phyloP scores from a whole-genome alignment of 2,329 filamentous ascomycete genomes.

The Alternaria viburni region DNA sequence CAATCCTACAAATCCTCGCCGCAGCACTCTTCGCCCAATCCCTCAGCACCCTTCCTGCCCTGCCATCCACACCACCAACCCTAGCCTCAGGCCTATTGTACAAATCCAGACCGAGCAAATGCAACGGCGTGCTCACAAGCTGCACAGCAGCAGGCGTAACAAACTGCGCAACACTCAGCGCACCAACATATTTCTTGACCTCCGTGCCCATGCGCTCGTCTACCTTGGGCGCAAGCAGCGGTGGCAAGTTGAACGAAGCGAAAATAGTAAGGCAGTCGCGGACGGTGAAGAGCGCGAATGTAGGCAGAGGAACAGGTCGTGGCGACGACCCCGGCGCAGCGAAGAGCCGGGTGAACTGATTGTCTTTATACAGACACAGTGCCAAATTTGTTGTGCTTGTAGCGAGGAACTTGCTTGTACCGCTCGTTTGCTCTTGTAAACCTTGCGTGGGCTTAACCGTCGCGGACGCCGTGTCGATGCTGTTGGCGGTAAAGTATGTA shows the following conservation, averaged over 20 bases:
- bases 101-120: slow-evolving; percentile 82
- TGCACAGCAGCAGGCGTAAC: slow-evolving; percentile 80
- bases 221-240: slow-evolving; percentile 74
- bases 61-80: slow-evolving; percentile 61
- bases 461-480: slow-evolving; percentile 78
- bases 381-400: slow-evolving; percentile 84
- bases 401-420: slow-evolving; percentile 79
- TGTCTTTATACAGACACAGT: slow-evolving; percentile 89
- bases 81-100: slow-evolving; percentile 72
- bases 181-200: slow-evolving; percentile 59
- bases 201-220: slow-evolving; percentile 50
- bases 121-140: slow-evolving; percentile 79
- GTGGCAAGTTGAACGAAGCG: slow-evolving; percentile 88
- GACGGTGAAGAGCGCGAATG: slow-evolving; percentile 78
- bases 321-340: slow-evolving; percentile 59
- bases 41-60: slow-evolving; percentile 69
- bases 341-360: slow-evolving; percentile 82
- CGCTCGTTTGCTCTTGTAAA: slow-evolving; percentile 75
- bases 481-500: slow-evolving; percentile 89
- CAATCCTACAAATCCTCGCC: slow-evolving; percentile 81
- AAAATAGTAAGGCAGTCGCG: slow-evolving; percentile 91
- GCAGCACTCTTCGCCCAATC: slow-evolving; percentile 78
- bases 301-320: slow-evolving; percentile 67
- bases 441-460: slow-evolving; percentile 64
- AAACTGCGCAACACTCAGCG: slow-evolving; percentile 72